These are phyloP conservation scores for Tolypocladium tropicale DNA, from an alignment of 2,329 filamentous ascomycete genomes.

Conservation along the genomic window DNA sequence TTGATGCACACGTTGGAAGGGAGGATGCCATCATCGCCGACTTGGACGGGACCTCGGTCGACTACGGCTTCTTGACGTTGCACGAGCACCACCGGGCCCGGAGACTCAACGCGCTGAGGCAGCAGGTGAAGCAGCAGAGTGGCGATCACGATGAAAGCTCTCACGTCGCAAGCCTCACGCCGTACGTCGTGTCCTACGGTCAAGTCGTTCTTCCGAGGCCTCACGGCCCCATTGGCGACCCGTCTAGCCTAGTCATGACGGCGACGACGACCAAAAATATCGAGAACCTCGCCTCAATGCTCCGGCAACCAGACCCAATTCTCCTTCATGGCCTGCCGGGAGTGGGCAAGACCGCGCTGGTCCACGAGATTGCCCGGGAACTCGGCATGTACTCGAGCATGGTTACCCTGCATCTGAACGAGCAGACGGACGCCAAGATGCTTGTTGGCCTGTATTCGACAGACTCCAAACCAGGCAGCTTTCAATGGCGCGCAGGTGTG, in stretches of 20 bases:
- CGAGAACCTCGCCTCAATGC: conserved; percentile 52
- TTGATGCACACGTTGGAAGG: conserved; percentile 53
- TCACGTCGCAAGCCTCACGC: conserved; percentile 38
- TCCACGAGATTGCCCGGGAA: conserved; percentile 71
- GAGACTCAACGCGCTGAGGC: conserved; percentile 30
- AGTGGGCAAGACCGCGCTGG: conserved; percentile 79
- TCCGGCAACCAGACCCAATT: conserved; percentile 61
- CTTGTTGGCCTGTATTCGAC: conserved; percentile 91
- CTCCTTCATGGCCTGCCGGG: conserved; percentile 76
- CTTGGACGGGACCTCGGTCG: conserved; percentile 67
- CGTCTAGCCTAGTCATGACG: conserved; percentile 54
- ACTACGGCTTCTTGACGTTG: conserved; percentile 64
- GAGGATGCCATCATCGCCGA: conserved; percentile 52
- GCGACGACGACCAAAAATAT: conserved; percentile 65
- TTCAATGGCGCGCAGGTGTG: conserved; percentile 85
- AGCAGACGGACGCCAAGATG: conserved; percentile 96
- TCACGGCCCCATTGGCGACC: conserved; percentile 33
- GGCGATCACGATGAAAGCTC: conserved; percentile 4
- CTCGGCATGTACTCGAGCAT: conserved; percentile 72
- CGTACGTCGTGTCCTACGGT: conserved; percentile 54
- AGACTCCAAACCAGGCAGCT: conserved; percentile 76
- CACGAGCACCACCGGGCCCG: conserved; percentile 45
- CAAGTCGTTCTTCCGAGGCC: conserved; percentile 56
- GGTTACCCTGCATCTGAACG: conserved; percentile 92
- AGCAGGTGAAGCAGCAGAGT: conserved; percentile 20